A percentile compares a stretch with the other conserved stretches of the same genome.
These are phyloP conservation scores for Solanum aculeatissimum DNA, from an alignment of 305 asterid genomes.

Conservation along the genomic window DNA sequence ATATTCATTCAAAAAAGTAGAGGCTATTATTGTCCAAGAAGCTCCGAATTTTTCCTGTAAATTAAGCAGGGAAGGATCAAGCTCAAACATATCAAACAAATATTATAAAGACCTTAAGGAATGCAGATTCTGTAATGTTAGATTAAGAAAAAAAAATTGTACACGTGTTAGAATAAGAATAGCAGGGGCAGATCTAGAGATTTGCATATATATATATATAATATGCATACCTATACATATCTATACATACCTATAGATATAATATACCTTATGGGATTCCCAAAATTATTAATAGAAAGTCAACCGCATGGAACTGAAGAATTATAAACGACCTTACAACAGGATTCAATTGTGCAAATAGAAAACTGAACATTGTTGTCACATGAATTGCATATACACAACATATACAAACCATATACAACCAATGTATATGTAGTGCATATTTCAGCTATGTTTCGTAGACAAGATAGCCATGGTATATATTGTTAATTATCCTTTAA, in stretches of 20 bases:
- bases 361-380: background rate
- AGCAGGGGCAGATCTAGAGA: background rate
- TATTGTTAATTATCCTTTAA: too few relatives aligned
- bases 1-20: conserved; percentile 59
- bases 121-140: background rate
- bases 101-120: background rate
- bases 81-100: background rate
- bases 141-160: background rate
- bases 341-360: background rate
- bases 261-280: background rate
- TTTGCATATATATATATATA: background rate
- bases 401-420: background rate
- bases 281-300: background rate
- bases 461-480: too few relatives aligned
- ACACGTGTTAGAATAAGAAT: background rate
- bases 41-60: conserved; percentile 80
- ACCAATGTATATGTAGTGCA: background rate
- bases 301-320: background rate
- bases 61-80: background rate
- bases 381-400: background rate
- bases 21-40: conserved; percentile 73
- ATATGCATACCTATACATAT: too few relatives aligned
- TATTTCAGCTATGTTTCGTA: background rate
- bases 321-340: background rate
- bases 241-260: background rate